Evolutionary conservation across 176 grass and related monocot species (phyloP), one percentile per base, ranked within the genome.

Genomic region (Rhipidocladum racemiflorum): DNA sequence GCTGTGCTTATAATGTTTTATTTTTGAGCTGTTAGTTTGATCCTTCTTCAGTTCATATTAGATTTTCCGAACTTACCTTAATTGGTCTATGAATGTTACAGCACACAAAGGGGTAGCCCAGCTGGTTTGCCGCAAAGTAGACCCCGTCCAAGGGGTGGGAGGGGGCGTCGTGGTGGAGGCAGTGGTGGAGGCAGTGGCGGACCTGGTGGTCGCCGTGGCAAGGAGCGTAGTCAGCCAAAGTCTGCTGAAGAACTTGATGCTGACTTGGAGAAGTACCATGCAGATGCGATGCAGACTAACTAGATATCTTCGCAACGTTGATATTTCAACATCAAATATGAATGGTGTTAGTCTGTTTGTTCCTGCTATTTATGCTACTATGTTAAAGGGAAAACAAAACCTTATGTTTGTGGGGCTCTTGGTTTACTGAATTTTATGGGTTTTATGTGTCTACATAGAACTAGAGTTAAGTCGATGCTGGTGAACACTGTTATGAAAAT

Each of bases 181-280:
- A n/a, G n/a, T n/a, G n/a, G n/a, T n/a, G 30, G 30, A 30, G 11
- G 76, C 61, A 79, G 84, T 35, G 65, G 88, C 61, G 88, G 86
- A 76, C 89, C 89, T 56, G 82, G 87, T 11, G 88, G 89, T 67
- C 88, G 85, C 49, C 84, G 89, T 85, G 91, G 89, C 28, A 93
- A 90, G 91, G 92, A 82, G 30, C 64, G 68, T 25, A 75, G 50
- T 61, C 79, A 87, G 65, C 87, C 90, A 53, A 72, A 61, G 79
- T 99, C 93, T 35, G 87, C 93, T 63, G 89, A 90, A 70, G 89
- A 93, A 74, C 97, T 99, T n/a, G 97, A 99, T 89, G 91, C 93
- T 72, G 97, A 99, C 39, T 88, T 99, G 97, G 97, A 99, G 66
- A 99, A 95, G 56, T 99, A 99, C 67, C 97, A 99, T 70, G 81